These are phyloP conservation scores for Coniosporium apollinis DNA, from an alignment of 495 filamentous ascomycete genomes.

Conservation along the genomic window DNA sequence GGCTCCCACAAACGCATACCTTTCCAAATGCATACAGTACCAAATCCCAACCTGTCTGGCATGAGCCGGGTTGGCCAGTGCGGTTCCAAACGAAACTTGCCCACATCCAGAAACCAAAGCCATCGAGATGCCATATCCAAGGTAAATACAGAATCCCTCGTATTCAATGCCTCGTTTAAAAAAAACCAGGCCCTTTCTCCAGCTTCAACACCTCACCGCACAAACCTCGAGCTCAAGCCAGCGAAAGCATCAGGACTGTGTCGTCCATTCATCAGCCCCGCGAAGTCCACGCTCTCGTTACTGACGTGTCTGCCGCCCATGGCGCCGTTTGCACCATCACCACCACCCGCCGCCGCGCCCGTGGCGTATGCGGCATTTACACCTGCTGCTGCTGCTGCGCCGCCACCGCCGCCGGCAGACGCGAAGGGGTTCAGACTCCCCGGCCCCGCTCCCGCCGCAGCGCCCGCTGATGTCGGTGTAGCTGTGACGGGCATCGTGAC, in stretches of 20 bases:
- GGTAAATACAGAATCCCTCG: too few relatives aligned
- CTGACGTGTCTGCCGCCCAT: slow-evolving; percentile 43
- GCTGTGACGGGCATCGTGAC: slow-evolving; percentile 20
- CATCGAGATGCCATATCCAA: too few relatives aligned
- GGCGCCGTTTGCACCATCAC: slow-evolving; percentile 1
- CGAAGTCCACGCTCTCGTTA: slow-evolving; percentile 79
- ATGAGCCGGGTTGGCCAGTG: too few relatives aligned
- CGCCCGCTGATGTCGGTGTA: too few relatives aligned
- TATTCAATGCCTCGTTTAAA: too few relatives aligned
- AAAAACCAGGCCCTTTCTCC: too few relatives aligned
- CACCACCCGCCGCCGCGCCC: not conserved
- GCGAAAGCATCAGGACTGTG: slow-evolving; percentile 96
- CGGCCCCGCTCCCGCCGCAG: slow-evolving; percentile 5
- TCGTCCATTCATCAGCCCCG: slow-evolving; percentile 45
- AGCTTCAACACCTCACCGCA: slow-evolving; percentile 18
- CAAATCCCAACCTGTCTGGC: too few relatives aligned
- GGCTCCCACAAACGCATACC: too few relatives aligned
- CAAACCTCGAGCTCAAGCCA: slow-evolving; percentile 60
- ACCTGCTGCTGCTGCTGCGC: slow-evolving; percentile 9
- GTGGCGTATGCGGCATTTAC: slow-evolving; percentile 12
- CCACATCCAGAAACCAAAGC: too few relatives aligned
- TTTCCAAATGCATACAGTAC: too few relatives aligned
- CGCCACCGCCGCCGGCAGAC: slow-evolving; percentile 11
- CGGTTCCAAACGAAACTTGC: too few relatives aligned
- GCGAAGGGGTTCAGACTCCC: slow-evolving; percentile 21